Base-by-base conservation (phyloP, 306 rosid genomes). In the Castanea sativa region DNA sequence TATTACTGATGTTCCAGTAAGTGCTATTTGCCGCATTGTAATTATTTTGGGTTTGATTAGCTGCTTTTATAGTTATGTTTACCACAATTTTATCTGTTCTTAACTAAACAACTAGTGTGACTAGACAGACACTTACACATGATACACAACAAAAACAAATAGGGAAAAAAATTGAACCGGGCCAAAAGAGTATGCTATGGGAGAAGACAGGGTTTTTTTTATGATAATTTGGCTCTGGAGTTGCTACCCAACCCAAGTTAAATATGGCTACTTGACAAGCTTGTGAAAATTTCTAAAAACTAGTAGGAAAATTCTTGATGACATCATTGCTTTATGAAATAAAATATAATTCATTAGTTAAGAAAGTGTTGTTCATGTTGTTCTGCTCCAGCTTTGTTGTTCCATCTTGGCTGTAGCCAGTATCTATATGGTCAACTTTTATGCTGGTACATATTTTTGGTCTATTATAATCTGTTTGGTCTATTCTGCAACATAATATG, bases 1-100 rank as follows among this genome's bases (percentile, higher is more conserved):
- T 83, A 92, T 92, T 69, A 88, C 97, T 76, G 85, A 92, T 73
- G 64, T 94, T 83, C 85, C 73, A 10, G 96, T 94, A 82, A 92
- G 91, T 83, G 55, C 71, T 73, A 57, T 61, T 52, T 45, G n/a
- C 51, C 27, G 35, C 73, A 41, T 25, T n/a, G 5, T 4, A 73
- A 76, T 41, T 64, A 76, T 33, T 55, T 73, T 55, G 13, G 33
- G 41, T 29, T 41, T 80, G 52, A 7, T 32, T 38, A 35, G 18
- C 20, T 32, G 5, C 45, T 35, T 25, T 0, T 68, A 19, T 35
- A 10, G 52, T n/a, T 63, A 1, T 33, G 11, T 33, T 35, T 19
- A 33, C 45, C 3, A 35, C 52, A 35, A 19, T 35, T 67, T 49
- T 35, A 7, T 25, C 27, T 38, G 52, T n/a, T 68, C 72, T 33